A percentile compares a stretch with the other conserved stretches of the same genome.
These are phyloP conservation scores for Mortierella sp. DNA, from an alignment of 371 early-diverging fungal genomes.

Conservation along the genomic window DNA sequence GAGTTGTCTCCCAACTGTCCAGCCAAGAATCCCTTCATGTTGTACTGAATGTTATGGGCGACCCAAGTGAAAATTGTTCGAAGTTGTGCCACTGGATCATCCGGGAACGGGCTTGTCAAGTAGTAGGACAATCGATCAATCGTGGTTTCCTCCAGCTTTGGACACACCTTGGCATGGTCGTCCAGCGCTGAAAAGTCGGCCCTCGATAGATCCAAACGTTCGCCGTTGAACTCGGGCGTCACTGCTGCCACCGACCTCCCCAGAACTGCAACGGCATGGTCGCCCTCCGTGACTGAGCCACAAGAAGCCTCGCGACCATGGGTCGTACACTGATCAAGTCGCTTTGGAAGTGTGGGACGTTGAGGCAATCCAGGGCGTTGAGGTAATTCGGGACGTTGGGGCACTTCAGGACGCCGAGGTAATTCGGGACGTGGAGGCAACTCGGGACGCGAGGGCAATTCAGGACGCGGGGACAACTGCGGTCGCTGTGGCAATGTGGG, in stretches of 20 bases:
- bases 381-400: slow-evolving; percentile 14
- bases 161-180: slow-evolving; percentile 32
- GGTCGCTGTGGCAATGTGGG: slow-evolving; percentile 10
- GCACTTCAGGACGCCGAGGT: slow-evolving; percentile 6
- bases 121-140: slow-evolving; percentile 35
- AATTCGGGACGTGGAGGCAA: slow-evolving; percentile 12
- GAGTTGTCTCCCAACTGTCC: slow-evolving; percentile 22
- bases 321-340: slow-evolving; percentile 16
- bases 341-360: slow-evolving; percentile 26
- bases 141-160: slow-evolving; percentile 25
- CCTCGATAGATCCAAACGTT: slow-evolving; percentile 17
- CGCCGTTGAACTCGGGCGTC: slow-evolving; percentile 30
- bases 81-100: slow-evolving; percentile 42
- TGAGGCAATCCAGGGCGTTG: slow-evolving; percentile 23
- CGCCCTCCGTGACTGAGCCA: neutral
- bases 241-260: slow-evolving; percentile 2
- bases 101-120: slow-evolving; percentile 38
- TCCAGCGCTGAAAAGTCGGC: slow-evolving; percentile 38
- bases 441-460: neutral
- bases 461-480: slow-evolving; percentile 9
- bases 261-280: slow-evolving; percentile 7
- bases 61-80: slow-evolving; percentile 38
- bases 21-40: slow-evolving; percentile 9
- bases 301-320: neutral
- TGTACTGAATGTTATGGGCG: slow-evolving; percentile 25